These are phyloP conservation scores for Exutisphaerella laricina DNA, from an alignment of 2,329 filamentous ascomycete genomes.

Conservation along the genomic window DNA sequence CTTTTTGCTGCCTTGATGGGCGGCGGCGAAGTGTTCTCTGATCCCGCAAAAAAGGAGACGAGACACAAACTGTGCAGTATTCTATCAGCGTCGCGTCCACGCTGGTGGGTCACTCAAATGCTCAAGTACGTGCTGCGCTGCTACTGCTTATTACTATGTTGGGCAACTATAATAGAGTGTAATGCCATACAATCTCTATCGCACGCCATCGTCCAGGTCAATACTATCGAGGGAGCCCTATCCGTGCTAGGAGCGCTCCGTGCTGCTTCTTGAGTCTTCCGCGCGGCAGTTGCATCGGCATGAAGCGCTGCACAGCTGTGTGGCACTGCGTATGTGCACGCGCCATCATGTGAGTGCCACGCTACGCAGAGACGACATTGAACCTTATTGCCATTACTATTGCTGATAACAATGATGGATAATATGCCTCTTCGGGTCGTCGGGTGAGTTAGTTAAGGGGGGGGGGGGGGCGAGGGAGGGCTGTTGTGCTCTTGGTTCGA, in stretches of 20 bases:
- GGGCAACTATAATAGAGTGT: background rate
- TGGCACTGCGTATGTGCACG: too few species aligned
- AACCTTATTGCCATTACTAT: too few species aligned
- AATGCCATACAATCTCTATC: background rate
- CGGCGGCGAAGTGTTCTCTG: too few species aligned
- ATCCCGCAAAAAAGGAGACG: too few species aligned
- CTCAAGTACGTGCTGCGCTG: background rate
- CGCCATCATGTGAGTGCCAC: constrained; percentile 16
- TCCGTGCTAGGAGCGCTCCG: background rate
- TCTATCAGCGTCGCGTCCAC: background rate
- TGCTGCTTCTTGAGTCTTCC: background rate
- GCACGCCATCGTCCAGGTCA: constrained; percentile 13
- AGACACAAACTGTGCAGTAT: background rate
- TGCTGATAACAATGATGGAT: too few species aligned
- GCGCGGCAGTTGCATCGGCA: background rate
- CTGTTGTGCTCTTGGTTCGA: background rate
- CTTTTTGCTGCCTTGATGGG: too few species aligned
- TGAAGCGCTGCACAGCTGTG: constrained; percentile 5
- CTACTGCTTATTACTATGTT: background rate
- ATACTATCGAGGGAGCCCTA: constrained; percentile 7
- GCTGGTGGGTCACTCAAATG: background rate
- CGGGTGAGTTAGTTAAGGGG: constrained; percentile 7
- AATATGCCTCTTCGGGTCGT: constrained; percentile 10
- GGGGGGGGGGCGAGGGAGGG: too few species aligned
- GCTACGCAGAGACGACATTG: constrained; percentile 4